phyloP scores from a whole-genome alignment of 2,329 filamentous ascomycete genomes.

The Fusarium lyarnte region DNA sequence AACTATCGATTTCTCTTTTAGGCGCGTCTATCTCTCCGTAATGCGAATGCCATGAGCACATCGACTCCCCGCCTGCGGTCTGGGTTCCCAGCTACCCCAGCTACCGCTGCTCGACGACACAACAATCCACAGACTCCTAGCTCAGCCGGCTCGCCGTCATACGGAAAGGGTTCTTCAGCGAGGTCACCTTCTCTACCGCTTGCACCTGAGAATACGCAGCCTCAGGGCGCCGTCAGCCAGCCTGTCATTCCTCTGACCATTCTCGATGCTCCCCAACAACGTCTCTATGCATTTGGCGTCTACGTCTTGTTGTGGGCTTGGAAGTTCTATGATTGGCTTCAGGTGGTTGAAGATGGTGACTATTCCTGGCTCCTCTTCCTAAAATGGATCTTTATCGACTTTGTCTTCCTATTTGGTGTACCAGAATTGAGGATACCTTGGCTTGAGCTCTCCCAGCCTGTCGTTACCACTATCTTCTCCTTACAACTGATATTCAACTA shows the following conservation, averaged over 20 bases:
- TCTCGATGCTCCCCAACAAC: conserved; percentile 89
- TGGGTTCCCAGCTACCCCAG: conserved; percentile 81
- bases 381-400: conserved; percentile 93
- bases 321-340: conserved; percentile 87
- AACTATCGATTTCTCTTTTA: conserved; percentile 33
- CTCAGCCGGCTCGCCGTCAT: conserved; percentile 45
- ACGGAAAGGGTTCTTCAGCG: conserved; percentile 42
- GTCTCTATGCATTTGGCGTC: conserved; percentile 84
- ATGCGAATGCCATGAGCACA: conserved; percentile 85
- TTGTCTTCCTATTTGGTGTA: conserved; percentile 85
- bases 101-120: conserved; percentile 54
- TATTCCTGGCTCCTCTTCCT: conserved; percentile 91
- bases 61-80: conserved; percentile 82
- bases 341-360: conserved; percentile 80
- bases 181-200: conserved; percentile 54
- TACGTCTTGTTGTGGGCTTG: conserved; percentile 82
- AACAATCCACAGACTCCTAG: conserved; percentile 47
- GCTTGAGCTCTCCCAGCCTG: conserved; percentile 87
- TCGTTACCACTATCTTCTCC: conserved; percentile 76
- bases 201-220: conserved; percentile 55
- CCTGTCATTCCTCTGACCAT: conserved; percentile 84
- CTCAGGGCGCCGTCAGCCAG: conserved; percentile 44
- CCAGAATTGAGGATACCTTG: conserved; percentile 93
- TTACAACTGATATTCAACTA: conserved; percentile 78
- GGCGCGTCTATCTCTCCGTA: conserved; percentile 48